Conservation (phyloP, 1,284 basidiomycete species). For the Neolentinus lepideus region DNA sequence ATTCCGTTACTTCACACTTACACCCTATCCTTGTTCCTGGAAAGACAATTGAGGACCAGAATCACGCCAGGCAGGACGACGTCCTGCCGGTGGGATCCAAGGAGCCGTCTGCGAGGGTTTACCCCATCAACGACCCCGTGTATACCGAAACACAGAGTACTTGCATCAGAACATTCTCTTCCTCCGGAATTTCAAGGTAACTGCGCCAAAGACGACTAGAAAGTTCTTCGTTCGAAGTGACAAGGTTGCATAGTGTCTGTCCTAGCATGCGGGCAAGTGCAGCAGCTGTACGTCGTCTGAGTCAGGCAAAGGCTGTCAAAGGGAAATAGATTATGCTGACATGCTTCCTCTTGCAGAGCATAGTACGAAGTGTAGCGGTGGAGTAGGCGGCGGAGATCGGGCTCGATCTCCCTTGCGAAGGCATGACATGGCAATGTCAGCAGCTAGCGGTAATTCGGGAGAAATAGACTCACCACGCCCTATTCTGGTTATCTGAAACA, state of each 20-base stretch:
- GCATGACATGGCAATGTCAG: not conserved
- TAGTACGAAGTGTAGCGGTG: constrained; percentile 67
- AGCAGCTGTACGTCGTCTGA: constrained; percentile 34
- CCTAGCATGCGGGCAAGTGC: constrained; percentile 50
- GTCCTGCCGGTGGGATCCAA: constrained; percentile 58
- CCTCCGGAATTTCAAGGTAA: constrained; percentile 62
- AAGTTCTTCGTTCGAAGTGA: constrained; percentile 59
- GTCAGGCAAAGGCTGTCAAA: not conserved
- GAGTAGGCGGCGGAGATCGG: constrained; percentile 49
- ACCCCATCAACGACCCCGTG: constrained; percentile 3
- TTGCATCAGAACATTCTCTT: constrained; percentile 71
- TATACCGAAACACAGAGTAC: constrained; percentile 16
- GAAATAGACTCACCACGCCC: constrained; percentile 51
- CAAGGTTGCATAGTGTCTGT: constrained; percentile 68
- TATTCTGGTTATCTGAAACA: constrained; percentile 54
- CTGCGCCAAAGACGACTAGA: constrained; percentile 51
- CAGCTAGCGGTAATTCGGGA: constrained; percentile 3
- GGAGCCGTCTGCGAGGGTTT: constrained; percentile 50
- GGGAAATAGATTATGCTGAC: constrained; percentile 24
- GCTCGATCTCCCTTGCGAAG: constrained; percentile 49
- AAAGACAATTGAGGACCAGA: constrained; percentile 67
- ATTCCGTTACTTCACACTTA: constrained; percentile 33
- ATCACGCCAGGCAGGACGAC: constrained; percentile 60
- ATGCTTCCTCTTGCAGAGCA: constrained; percentile 41
- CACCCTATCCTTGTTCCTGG: constrained; percentile 47